Conservation (phyloP, 352 stramenopile species). For the Phytophthora chlamydospora region DNA sequence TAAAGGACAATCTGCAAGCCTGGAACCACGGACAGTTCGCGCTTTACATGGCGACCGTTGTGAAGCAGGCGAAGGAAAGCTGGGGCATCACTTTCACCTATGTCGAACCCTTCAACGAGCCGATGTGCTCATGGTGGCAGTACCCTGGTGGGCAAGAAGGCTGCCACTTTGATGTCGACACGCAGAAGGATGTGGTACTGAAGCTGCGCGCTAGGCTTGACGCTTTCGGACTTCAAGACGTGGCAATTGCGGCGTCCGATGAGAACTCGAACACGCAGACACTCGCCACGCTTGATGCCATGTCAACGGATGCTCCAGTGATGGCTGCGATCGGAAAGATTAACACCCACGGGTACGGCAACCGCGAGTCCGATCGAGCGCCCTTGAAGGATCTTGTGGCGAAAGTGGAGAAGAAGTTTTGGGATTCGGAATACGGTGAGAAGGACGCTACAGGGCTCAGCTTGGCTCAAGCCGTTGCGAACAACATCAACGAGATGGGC, state of each 20-base stretch:
- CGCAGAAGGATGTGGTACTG: constrained; percentile 49
- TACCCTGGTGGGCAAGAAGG: constrained; percentile 55
- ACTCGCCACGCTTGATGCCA: constrained; percentile 37
- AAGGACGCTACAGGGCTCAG: constrained; percentile 48
- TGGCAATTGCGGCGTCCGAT: constrained; percentile 51
- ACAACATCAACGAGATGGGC: constrained; percentile 66
- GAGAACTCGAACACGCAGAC: constrained; percentile 57
- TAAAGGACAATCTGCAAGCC: constrained; percentile 52
- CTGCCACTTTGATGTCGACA: constrained; percentile 53
- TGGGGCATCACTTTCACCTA: constrained; percentile 62
- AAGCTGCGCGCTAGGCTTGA: constrained; percentile 49
- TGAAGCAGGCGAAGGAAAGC: constrained; percentile 45
- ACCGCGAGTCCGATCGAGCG: constrained; percentile 44
- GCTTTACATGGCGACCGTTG: constrained; percentile 50
- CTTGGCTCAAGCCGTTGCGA: constrained; percentile 53
- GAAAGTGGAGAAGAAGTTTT: constrained; percentile 46
- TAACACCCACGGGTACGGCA: constrained; percentile 66
- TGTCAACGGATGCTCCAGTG: constrained; percentile 30
- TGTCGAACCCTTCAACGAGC: constrained; percentile 67
- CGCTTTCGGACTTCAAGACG: constrained; percentile 28
- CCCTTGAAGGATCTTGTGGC: constrained; percentile 39
- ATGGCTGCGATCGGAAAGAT: constrained; percentile 46
- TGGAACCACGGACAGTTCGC: constrained; percentile 60
- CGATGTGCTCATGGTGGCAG: constrained; percentile 54
- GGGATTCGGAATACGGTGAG: constrained; percentile 71